Conservation (phyloP, 2,329 filamentous ascomycete species). For the Ophiocordyceps robertsii region DNA sequence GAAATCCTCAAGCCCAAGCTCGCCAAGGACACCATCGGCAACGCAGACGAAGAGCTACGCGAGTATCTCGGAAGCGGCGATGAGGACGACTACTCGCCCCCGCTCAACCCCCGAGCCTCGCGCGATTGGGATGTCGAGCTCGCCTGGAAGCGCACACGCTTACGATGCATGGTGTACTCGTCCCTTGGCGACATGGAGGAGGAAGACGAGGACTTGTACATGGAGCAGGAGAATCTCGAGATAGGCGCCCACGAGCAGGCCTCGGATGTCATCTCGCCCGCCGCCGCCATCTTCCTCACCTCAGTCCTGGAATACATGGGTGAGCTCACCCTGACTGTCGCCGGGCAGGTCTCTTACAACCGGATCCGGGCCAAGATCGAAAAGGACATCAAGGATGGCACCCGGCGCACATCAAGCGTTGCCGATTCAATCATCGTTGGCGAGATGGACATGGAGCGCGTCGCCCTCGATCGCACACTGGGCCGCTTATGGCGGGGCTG, state of each 20-base stretch:
- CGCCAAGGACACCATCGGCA: slow-evolving; percentile 69
- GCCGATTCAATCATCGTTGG: slow-evolving; percentile 67
- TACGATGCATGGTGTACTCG: slow-evolving; percentile 97
- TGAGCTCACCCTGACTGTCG: slow-evolving; percentile 78
- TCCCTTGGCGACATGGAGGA: slow-evolving; percentile 94
- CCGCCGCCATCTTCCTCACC: slow-evolving; percentile 89
- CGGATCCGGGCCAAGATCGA: slow-evolving; percentile 47
- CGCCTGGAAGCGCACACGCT: slow-evolving; percentile 82
- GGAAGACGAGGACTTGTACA: slow-evolving; percentile 85
- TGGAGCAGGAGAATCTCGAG: slow-evolving; percentile 65
- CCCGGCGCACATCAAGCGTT: slow-evolving; percentile 29
- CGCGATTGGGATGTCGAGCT: slow-evolving; percentile 79
- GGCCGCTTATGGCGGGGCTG: slow-evolving; percentile 88
- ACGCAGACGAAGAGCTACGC: slow-evolving; percentile 73
- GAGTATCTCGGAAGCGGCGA: slow-evolving; percentile 75
- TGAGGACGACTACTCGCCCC: slow-evolving; percentile 53
- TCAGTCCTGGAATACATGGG: slow-evolving; percentile 90
- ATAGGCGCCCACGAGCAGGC: slow-evolving; percentile 40
- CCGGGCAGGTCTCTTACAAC: slow-evolving; percentile 69
- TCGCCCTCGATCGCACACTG: slow-evolving; percentile 78
- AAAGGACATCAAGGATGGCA: slow-evolving; percentile 42
- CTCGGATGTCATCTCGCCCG: slow-evolving; percentile 66
- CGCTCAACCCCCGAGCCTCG: slow-evolving; percentile 31
- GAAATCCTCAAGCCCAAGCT: slow-evolving; percentile 84
- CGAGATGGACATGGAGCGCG: slow-evolving; percentile 82